Base-by-base conservation (phyloP, 2,329 filamentous ascomycete genomes). In the Arthrobotrys pseudoclavata region DNA sequence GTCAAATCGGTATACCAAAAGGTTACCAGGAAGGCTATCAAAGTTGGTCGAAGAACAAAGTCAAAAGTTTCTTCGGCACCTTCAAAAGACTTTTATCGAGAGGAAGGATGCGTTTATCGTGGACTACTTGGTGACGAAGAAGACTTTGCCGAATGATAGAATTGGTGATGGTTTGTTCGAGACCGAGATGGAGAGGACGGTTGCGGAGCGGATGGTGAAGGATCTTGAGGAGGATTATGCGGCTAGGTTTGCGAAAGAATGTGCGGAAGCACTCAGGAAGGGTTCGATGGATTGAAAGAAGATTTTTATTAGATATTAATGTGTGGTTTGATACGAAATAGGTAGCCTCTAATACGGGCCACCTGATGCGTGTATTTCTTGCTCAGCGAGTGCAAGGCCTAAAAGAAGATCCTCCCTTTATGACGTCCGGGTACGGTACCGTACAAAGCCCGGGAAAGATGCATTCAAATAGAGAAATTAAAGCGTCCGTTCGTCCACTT, bases 31-130 rank as follows among this genome's bases (percentile, higher is more conserved):
- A 7, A 66, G 20, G 6, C 34, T 48, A 0, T 24, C 48, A 47
- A 34, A 12, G n/a, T 12, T 29, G 37, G 34, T 55, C 40, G 45
- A 63, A 63, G 24, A 68, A 18, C 37, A 62, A 18, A 12, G 47
- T 63, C 63, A 12, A 34, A 24, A 29, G 18, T 4, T 62, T 55
- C 55, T 31, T 18, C 7, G 24, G 1, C 13, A 18, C 24, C 37
- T 66, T 52, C 2, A 52, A n/a, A 12, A 9, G 13, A 26, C 7
- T n/a, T 47, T 53, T 12, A 10, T 10, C 1, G 12, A 26, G 7
- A 2, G 10, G 6, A 45, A 31, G n/a, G 10, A 66, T n/a, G 12
- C 53, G 18, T 52, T 18, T 24, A 15, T 29, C 2, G 12, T 34
- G 9, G 12, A 40, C 3, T 10, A 22, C 13, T 15, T 66, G 7